phyloP scores from a whole-genome alignment of 2,329 filamentous ascomycete species.

The Orbilia javanica region DNA sequence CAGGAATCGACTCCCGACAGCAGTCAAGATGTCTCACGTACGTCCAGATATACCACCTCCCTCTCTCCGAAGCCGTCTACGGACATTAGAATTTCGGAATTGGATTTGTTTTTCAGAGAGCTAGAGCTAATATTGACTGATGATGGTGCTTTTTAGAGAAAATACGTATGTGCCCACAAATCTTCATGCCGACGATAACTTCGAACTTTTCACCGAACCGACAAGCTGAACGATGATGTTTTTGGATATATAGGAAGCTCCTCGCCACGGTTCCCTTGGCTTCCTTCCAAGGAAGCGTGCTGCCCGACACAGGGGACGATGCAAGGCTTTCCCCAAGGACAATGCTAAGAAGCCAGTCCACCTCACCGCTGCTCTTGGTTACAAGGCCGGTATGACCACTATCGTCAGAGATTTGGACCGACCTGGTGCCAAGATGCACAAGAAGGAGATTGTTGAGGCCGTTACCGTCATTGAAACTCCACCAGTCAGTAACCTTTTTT shows the following conservation, averaged over 20 bases:
- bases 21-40: conserved; percentile 62
- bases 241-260: conserved; percentile 80
- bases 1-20: conserved; percentile 47
- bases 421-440: conserved; percentile 99
- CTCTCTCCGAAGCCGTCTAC: conserved; percentile 19
- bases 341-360: conserved; percentile 99
- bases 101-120: neutral
- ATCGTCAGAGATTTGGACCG: conserved; percentile 99
- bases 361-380: conserved; percentile 97
- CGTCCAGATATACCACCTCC: conserved; percentile 20
- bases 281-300: conserved; percentile 77
- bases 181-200: conserved; percentile 2
- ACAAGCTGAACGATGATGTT: conserved; percentile 34
- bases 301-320: conserved; percentile 93
- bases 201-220: conserved; percentile 54
- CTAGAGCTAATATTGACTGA: conserved; percentile 34
- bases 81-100: neutral
- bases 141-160: conserved; percentile 59
- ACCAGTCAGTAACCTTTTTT: conserved; percentile 76
- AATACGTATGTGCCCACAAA: conserved; percentile 61
- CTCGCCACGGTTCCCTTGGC: conserved; percentile 93
- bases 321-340: conserved; percentile 98
- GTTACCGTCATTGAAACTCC: conserved; percentile 90
- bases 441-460: conserved; percentile 96
- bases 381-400: conserved; percentile 99